Evolutionary conservation across 495 filamentous ascomycete species (phyloP).

Genomic region (Tuber microsphaerosporum): DNA sequence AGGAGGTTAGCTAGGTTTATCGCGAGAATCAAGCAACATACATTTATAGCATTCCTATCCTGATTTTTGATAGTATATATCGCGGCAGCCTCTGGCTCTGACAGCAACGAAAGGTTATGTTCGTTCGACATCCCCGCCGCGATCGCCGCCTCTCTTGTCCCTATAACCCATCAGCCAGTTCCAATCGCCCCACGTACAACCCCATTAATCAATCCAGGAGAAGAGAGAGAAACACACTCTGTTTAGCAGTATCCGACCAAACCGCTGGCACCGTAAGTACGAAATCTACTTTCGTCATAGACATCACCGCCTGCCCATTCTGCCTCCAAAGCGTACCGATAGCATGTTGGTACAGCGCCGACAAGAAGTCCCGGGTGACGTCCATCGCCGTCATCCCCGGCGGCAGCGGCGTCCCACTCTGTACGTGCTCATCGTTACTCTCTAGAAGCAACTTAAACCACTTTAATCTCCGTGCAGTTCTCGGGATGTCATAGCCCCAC

Average conservation of each 20-base stretch:
- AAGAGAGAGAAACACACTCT: not conserved
- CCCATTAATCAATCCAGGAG: constrained; percentile 40
- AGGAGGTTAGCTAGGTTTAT: constrained; percentile 6
- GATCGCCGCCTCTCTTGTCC: constrained; percentile 57
- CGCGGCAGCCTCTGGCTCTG: constrained; percentile 32
- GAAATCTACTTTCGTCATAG: constrained; percentile 47
- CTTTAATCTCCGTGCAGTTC: constrained; percentile 60
- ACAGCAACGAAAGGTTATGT: constrained; percentile 49
- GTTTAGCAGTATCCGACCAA: constrained; percentile 64
- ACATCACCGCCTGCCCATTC: constrained; percentile 55
- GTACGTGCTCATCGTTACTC: constrained; percentile 51
- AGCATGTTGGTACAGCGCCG: constrained; percentile 61
- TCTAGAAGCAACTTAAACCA: constrained; percentile 74
- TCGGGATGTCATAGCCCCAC: constrained; percentile 71
- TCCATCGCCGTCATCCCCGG: constrained; percentile 17
- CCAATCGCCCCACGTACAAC: not conserved
- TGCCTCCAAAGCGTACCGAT: constrained; percentile 61
- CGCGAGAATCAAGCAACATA: not conserved
- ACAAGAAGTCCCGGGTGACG: constrained; percentile 53
- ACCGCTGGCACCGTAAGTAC: constrained; percentile 69
- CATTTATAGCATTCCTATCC: not conserved
- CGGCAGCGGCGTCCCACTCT: constrained; percentile 6
- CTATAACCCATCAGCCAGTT: not conserved
- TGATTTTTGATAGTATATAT: constrained; percentile 27
- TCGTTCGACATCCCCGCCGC: constrained; percentile 55